Evolutionary conservation across 2,329 filamentous ascomycete genomes (phyloP).

Genomic region (Aschersonia sp.): DNA sequence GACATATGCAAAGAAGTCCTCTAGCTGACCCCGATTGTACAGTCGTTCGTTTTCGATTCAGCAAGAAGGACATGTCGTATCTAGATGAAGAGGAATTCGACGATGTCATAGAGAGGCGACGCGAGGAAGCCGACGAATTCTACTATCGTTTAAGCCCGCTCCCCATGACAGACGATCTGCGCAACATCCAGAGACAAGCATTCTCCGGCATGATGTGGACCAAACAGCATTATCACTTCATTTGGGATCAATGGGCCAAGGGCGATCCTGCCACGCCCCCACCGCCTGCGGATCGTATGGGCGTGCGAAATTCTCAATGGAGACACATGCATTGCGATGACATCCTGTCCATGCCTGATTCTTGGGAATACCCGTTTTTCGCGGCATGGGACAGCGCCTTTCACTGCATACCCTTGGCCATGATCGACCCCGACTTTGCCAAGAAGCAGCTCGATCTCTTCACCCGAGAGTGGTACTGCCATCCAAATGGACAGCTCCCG

Average conservation of each 20-base stretch:
- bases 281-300: constrained; percentile 65
- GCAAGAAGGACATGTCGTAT: constrained; percentile 58
- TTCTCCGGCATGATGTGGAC: constrained; percentile 98
- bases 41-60: constrained; percentile 85
- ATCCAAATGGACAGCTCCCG: constrained; percentile 88
- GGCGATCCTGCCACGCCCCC: constrained; percentile 81
- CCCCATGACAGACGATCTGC: constrained; percentile 83
- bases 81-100: constrained; percentile 90
- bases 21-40: background rate
- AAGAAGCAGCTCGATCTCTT: constrained; percentile 97
- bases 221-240: constrained; percentile 91
- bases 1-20: no score
- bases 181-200: constrained; percentile 89
- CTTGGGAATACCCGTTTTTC: constrained; percentile 97
- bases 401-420: constrained; percentile 87
- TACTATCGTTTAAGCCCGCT: constrained; percentile 87
- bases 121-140: constrained; percentile 89
- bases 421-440: constrained; percentile 95
- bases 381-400: constrained; percentile 96
- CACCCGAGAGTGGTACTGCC: constrained; percentile 97
- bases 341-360: constrained; percentile 93
- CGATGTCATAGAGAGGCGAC: constrained; percentile 72
- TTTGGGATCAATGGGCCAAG: constrained; percentile 97
- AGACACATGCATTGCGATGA: constrained; percentile 92
- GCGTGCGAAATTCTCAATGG: constrained; percentile 78